Evolutionary conservation across 2,329 filamentous ascomycete genomes (phyloP).

Genomic region (Onygenales sp.): DNA sequence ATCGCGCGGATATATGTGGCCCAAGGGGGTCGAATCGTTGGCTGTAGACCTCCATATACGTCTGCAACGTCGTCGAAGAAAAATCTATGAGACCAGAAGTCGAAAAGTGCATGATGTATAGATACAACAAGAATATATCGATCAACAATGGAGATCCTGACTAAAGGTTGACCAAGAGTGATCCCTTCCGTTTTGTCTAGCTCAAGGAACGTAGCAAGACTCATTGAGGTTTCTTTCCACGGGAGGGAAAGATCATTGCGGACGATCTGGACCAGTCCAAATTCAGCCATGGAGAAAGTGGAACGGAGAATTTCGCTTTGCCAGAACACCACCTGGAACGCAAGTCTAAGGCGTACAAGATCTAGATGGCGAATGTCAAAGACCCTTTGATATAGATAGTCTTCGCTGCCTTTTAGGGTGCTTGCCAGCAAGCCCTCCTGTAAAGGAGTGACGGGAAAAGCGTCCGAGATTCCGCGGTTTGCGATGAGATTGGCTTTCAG

Average conservation of each 20-base stretch:
- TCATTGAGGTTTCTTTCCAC: constrained; percentile 6
- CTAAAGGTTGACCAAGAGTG: constrained; percentile 6
- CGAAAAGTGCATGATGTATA: constrained; percentile 26
- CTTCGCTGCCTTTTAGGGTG: background rate
- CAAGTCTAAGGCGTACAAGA: too few species aligned
- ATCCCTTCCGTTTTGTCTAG: constrained; percentile 3
- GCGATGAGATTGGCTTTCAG: background rate
- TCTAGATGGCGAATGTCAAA: background rate
- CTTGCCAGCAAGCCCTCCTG: background rate
- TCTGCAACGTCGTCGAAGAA: constrained; percentile 17
- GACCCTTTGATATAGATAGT: background rate
- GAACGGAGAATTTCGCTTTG: constrained; percentile 1
- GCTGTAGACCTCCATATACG: background rate
- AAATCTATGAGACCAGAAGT: constrained; percentile 24
- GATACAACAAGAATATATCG: constrained; percentile 16
- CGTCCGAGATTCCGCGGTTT: background rate
- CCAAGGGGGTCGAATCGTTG: background rate
- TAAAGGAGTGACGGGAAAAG: background rate
- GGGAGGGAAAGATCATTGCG: constrained; percentile 3
- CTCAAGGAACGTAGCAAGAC: constrained; percentile 8
- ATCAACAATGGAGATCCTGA: constrained; percentile 10
- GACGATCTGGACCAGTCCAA: constrained; percentile 9
- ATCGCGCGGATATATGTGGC: background rate
- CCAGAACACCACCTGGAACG: too few species aligned
- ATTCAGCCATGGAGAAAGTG: constrained; percentile 6